Conservation (phyloP, 2,329 filamentous ascomycete genomes). For the Fusarium devonianum region DNA sequence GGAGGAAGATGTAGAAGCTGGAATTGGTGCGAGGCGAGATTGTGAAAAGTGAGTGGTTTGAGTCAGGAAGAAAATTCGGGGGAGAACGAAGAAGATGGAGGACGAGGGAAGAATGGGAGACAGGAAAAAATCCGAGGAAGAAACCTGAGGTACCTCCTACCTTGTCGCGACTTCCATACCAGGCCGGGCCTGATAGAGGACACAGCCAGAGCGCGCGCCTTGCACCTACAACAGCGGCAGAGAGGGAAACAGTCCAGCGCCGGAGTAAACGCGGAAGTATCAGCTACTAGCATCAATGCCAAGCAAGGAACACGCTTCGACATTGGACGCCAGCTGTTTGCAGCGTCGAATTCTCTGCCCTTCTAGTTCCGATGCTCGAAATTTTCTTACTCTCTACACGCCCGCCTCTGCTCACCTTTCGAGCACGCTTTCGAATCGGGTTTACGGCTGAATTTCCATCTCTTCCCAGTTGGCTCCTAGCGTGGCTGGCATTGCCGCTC, state of each 20-base stretch:
- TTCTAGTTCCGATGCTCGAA: slow-evolving; percentile 24
- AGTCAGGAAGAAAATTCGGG: slow-evolving; percentile 34
- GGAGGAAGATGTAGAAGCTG: slow-evolving; percentile 10
- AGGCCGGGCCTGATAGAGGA: slow-evolving; percentile 16
- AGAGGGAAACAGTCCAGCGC: slow-evolving; percentile 18
- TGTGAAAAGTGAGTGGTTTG: slow-evolving; percentile 33
- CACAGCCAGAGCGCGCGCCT: slow-evolving; percentile 1
- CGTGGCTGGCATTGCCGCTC: slow-evolving; percentile 41
- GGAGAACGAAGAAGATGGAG: slow-evolving; percentile 36
- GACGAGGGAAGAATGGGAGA: slow-evolving; percentile 33
- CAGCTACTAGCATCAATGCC: slow-evolving; percentile 35
- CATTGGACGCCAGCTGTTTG: slow-evolving; percentile 40
- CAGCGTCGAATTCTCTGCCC: slow-evolving; percentile 33
- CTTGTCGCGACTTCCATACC: slow-evolving; percentile 7
- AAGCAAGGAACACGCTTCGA: slow-evolving; percentile 36
- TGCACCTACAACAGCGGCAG: slow-evolving; percentile 29
- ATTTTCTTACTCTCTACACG: slow-evolving; percentile 31
- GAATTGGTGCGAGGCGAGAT: slow-evolving; percentile 23
- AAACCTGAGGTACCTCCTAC: slow-evolving; percentile 28
- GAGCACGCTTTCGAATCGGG: slow-evolving; percentile 37
- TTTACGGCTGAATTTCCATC: slow-evolving; percentile 33
- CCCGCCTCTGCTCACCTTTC: slow-evolving; percentile 12
- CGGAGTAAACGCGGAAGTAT: slow-evolving; percentile 39
- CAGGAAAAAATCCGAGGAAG: slow-evolving; percentile 25
- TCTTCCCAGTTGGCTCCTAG: slow-evolving; percentile 34